Base-by-base conservation (phyloP, 192 early-diverging fungal species). In the Backusella liffmaniae region DNA sequence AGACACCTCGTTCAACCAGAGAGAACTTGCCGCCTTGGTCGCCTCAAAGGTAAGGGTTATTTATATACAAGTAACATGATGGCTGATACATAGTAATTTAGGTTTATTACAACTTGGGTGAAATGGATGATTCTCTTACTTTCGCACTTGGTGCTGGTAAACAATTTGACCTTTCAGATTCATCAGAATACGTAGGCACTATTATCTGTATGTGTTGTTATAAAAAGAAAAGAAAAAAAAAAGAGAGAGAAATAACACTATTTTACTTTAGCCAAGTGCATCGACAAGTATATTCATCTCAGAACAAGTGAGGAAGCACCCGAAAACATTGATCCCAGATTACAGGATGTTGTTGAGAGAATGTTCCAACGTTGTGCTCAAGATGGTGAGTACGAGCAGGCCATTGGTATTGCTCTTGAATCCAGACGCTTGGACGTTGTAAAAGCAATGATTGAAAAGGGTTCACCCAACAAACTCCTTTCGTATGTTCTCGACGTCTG, bases 51-150 rank as follows among this genome's bases (percentile, higher is more conserved):
- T 95, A 84, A 5, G 30, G 37, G 2, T 23, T 16, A 15, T 2
- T 13, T 44, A 51, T 42, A n/a, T n/a, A 21, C 2, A 51, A 26
- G 26, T 26, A 26, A 26, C 26, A 1, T 15, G 26, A 46, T 13
- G 23, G 1, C 13, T 5, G 9, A 79, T 34, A 36, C 73, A 39
- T 10, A 1, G 18, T 29, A 15, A 49, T 68, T 1, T 67, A 95
- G 95, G 95, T 99, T 4, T 98, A 98, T 86, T 99, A 96, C 76
- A 94, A 99, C 77, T 86, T 99, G 42, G 97, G 96, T 42, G 97
- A 97, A 77, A 94, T 94, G 76, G 94, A 99, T 66, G 96, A 99
- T 62, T 97, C 98, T 10, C 83, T 99, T 73, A 88, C 86, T 56
- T 99, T 98, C 92, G 98, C 98, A 7, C 84, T 99, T 23, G 95